Evolutionary conservation across 2,329 filamentous ascomycete species (phyloP).

Genomic region (Aspergillus texensis): DNA sequence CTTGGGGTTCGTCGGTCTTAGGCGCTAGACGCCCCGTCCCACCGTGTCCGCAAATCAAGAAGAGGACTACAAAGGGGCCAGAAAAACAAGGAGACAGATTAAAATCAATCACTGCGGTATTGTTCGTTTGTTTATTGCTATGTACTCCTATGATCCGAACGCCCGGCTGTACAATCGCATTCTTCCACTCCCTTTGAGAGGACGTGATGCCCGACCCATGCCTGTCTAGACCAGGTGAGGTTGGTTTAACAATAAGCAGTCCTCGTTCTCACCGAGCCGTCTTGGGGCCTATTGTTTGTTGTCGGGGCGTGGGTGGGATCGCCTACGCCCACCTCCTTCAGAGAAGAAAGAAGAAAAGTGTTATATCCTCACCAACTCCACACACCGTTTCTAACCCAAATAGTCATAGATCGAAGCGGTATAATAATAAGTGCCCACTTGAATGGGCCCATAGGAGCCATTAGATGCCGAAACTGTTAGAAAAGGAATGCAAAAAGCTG

Average conservation of each 20-base stretch:
- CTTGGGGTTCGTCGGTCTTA: constrained; percentile 3
- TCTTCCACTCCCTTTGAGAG: constrained; percentile 1
- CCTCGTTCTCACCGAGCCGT: background rate
- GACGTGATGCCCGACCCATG: background rate
- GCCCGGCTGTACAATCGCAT: constrained; percentile 19
- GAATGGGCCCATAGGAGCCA: constrained; percentile 11
- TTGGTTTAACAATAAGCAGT: constrained; percentile 1
- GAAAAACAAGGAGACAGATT: background rate
- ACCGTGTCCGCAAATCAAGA: background rate
- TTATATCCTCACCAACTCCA: constrained; percentile 18
- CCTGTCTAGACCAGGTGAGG: background rate
- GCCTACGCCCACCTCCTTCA: constrained; percentile 20
- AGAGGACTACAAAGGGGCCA: background rate
- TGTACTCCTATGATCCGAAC: constrained; percentile 13
- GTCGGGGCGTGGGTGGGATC: constrained; percentile 17
- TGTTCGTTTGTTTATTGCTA: constrained; percentile 11
- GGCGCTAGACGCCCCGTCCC: constrained; percentile 7
- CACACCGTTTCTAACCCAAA: constrained; percentile 23
- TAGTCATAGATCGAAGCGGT: constrained; percentile 20
- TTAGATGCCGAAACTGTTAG: constrained; percentile 8
- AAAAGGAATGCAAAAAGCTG: constrained; percentile 13
- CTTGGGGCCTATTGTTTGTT: constrained; percentile 11
- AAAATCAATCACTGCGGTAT: background rate
- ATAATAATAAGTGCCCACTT: constrained; percentile 12
- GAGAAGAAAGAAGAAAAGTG: constrained; percentile 7